Base-by-base conservation (phyloP, 2,329 filamentous ascomycete genomes). In the Amauroascus niger region DNA sequence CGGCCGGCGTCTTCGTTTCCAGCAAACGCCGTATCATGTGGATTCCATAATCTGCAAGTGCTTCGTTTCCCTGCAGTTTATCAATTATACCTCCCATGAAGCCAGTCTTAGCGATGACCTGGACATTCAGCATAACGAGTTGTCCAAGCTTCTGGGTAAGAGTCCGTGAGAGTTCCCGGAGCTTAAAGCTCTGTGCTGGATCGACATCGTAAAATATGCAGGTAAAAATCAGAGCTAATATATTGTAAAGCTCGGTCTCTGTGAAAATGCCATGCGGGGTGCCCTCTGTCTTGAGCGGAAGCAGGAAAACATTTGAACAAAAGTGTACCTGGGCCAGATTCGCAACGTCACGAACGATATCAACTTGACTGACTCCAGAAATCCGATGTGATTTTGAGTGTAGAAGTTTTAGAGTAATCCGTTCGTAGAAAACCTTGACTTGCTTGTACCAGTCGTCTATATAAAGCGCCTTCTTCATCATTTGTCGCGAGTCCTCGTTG, bases 21-120 rank as follows among this genome's bases (percentile, higher is more conserved):
- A 79, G 68, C 8, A 82, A 68, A 11, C 75, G 73, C 52, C 76
- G 65, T 56, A 82, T 77, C 70, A 82, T 76, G 59, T 79, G 75
- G 6, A 73, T 67, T 9, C 79, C 79, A 61, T 81, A 81, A 52
- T 73, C 67, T 43, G 71, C 73, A 26, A 81, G 69, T 1, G 58
- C 55, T 16, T 61, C 53, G 18, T 69, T 54, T 18, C 60, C 62
- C 43, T 61, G 63, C 16, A 64, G 56, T 6, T 70, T 49, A 9
- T 65, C 59, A 0, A 60, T 58, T 32, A 73, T 68, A 13, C 65
- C 41, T 4, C 68, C 64, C n/a, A 65, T 63, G n/a, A 63, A 62
- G 20, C 56, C 56, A 14, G 57, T 52, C 20, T 59, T 55, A 4
- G 59, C 57, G 16, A 70, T 67, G 52, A 73, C 70, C 14, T 72